These are phyloP conservation scores for Cyclotella atomus DNA, from an alignment of 108 stramenopile species.

Conservation along the genomic window DNA sequence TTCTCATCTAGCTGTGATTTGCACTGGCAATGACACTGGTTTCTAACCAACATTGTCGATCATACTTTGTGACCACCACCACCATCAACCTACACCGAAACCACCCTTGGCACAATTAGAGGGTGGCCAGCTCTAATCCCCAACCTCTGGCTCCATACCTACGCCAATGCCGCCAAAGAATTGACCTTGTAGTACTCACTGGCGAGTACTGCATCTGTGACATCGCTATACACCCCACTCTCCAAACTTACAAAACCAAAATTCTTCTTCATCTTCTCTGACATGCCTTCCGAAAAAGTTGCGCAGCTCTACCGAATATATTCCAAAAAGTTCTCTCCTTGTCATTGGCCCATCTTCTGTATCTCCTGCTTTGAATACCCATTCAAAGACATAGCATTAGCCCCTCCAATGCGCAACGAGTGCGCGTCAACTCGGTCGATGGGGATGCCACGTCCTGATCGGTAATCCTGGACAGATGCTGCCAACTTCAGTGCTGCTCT, in stretches of 20 bases:
- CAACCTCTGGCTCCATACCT: too few species aligned
- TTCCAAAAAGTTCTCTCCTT: neutral
- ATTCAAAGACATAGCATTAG: constrained; percentile 5
- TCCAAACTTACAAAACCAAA: constrained; percentile 15
- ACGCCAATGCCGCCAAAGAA: neutral
- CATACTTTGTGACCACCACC: neutral
- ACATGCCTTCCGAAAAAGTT: constrained; percentile 6
- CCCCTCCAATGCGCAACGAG: constrained; percentile 15
- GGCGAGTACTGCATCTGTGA: neutral
- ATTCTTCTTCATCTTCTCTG: neutral
- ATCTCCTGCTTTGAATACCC: constrained; percentile 8
- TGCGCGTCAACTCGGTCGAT: constrained; percentile 7
- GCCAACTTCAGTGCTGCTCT: neutral
- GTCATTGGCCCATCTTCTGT: constrained; percentile 18
- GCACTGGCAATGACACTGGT: too few species aligned
- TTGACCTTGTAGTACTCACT: neutral
- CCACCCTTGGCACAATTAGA: too few species aligned
- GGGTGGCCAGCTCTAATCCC: neutral
- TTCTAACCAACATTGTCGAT: constrained; percentile 1
- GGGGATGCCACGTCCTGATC: neutral
- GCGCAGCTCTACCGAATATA: neutral
- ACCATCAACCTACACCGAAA: neutral
- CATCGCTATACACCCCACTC: neutral
- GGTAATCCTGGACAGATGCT: constrained; percentile 2
- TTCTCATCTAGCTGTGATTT: neutral